phyloP scores from a whole-genome alignment of 768 basidiomycete genomes.

The Austroboletus eburneus region DNA sequence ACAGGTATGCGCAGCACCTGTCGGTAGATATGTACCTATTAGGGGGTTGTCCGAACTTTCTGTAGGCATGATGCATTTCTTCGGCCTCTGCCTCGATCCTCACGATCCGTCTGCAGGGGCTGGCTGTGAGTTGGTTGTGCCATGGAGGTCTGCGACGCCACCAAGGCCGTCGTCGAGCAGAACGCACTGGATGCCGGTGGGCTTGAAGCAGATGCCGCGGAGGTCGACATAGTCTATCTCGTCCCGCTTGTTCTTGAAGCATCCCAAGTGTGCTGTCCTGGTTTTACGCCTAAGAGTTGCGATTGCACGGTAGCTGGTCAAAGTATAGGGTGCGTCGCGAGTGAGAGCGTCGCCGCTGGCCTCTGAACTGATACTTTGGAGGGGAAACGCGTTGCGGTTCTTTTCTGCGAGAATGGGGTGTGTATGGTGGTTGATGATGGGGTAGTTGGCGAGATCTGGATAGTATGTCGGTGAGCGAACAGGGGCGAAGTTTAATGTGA shows the following conservation, averaged over 20 bases:
- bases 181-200: constrained; percentile 60
- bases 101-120: constrained; percentile 56
- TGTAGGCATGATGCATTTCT: no score
- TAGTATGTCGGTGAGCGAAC: constrained; percentile 15
- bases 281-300: constrained; percentile 43
- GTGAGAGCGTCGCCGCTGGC: constrained; percentile 50
- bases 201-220: constrained; percentile 51
- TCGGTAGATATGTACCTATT: no score
- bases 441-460: constrained; percentile 31
- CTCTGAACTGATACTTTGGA: constrained; percentile 67
- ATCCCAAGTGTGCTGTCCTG: constrained; percentile 47
- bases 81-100: constrained; percentile 70
- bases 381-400: constrained; percentile 43
- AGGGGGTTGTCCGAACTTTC: no score
- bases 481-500: background rate
- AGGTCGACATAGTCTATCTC: constrained; percentile 50
- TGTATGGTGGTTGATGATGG: constrained; percentile 77
- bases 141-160: constrained; percentile 44
- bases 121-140: constrained; percentile 59
- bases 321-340: constrained; percentile 48
- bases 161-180: constrained; percentile 73
- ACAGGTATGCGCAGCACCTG: no score
- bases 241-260: constrained; percentile 47
- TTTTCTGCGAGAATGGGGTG: constrained; percentile 59
- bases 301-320: constrained; percentile 58